A percentile compares a stretch with the other conserved stretches of the same genome.
Conservation (phyloP, 2,329 filamentous ascomycete species). For the Neonectria coccinea region DNA sequence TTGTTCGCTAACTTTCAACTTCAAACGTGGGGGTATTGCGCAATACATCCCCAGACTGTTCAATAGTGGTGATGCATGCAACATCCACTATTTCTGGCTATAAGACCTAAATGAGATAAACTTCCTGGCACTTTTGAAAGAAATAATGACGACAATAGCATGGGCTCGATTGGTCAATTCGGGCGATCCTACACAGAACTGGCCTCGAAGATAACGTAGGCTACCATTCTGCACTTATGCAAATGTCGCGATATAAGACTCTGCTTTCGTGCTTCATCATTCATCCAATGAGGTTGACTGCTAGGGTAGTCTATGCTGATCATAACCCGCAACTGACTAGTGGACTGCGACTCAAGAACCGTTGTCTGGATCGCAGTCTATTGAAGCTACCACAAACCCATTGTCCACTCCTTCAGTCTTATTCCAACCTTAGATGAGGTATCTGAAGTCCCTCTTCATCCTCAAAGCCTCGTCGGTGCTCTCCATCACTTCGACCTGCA, state of each 20-base stretch:
- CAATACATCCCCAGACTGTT: not conserved
- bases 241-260: constrained; percentile 24
- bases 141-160: not conserved
- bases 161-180: not conserved
- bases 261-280: constrained; percentile 11
- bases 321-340: constrained; percentile 1
- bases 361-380: not conserved
- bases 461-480: constrained; percentile 58
- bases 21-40: not conserved
- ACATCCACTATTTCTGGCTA: not conserved
- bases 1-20: not conserved
- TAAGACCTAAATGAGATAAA: not conserved
- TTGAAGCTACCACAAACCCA: not conserved
- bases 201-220: not conserved
- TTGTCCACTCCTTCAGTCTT: not conserved
- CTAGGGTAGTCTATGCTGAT: not conserved
- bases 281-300: constrained; percentile 4
- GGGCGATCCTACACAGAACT: not conserved
- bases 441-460: constrained; percentile 62
- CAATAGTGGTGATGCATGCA: not conserved
- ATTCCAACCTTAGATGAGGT: constrained; percentile 53
- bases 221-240: not conserved
- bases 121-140: not conserved
- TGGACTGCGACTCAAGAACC: not conserved
- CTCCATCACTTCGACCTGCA: constrained; percentile 53